A percentile compares a stretch with the other conserved stretches of the same genome.
These are phyloP conservation scores for Stipa capillata DNA, from an alignment of 176 grass and related monocot genomes.

Conservation along the genomic window DNA sequence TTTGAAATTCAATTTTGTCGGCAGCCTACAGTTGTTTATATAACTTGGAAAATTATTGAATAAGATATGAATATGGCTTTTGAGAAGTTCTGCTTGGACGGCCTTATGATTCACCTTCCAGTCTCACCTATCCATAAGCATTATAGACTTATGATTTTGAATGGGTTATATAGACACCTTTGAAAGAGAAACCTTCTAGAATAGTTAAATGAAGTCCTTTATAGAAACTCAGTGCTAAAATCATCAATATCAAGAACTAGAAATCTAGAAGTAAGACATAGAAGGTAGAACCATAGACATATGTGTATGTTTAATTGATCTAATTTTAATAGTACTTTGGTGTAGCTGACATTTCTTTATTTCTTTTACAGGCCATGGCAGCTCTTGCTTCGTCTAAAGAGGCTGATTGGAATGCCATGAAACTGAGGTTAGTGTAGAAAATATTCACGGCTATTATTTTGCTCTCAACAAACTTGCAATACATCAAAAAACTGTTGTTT, in stretches of 20 bases:
- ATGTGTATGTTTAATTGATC: neutral
- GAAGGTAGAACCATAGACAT: neutral
- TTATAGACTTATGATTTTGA: neutral
- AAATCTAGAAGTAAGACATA: neutral
- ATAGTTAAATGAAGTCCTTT: neutral
- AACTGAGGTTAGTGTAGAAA: constrained; percentile 51
- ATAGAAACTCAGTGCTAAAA: neutral
- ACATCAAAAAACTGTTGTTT: neutral
- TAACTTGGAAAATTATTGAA: neutral
- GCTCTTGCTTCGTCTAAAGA: constrained; percentile 95
- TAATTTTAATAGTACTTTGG: neutral
- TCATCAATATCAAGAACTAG: neutral
- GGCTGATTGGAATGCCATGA: constrained; percentile 84
- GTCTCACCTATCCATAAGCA: neutral
- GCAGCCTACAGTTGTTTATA: neutral
- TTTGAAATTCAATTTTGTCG: neutral
- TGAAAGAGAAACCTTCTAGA: neutral
- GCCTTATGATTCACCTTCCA: neutral
- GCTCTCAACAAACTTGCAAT: neutral
- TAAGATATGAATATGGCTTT: neutral
- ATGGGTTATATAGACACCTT: neutral
- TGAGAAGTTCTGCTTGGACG: neutral
- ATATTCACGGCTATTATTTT: neutral
- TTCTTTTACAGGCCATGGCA: constrained; percentile 80
- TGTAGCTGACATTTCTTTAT: neutral